A percentile compares a stretch with the other conserved stretches of the same genome.
phyloP scores from a whole-genome alignment of 805 yeast genomes.

The Candida suzukii region DNA sequence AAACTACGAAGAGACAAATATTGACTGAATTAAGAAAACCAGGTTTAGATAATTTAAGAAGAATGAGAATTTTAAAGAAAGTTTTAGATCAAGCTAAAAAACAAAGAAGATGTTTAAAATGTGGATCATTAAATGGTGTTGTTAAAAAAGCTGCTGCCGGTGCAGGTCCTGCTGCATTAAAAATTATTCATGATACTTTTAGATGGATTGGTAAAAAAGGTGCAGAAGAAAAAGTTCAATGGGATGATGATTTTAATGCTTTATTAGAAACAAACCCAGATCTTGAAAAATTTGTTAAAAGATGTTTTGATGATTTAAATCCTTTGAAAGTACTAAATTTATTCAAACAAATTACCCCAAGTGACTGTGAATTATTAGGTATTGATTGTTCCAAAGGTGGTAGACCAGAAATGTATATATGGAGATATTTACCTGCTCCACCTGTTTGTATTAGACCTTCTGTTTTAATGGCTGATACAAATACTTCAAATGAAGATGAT shows the following conservation, averaged over 20 bases:
- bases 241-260: conserved; percentile 82
- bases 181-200: conserved; percentile 92
- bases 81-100: conserved; percentile 91
- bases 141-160: conserved; percentile 94
- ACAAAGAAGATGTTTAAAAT: conserved; percentile 81
- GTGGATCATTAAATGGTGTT: conserved; percentile 91
- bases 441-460: conserved; percentile 99
- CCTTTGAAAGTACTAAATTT: conserved; percentile 84
- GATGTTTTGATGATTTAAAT: conserved; percentile 89
- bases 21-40: conserved; percentile 80
- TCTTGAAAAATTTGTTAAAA: conserved; percentile 73
- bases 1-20: conserved; percentile 60
- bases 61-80: conserved; percentile 82
- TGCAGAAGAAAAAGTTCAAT: conserved; percentile 73
- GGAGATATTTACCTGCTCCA: conserved; percentile 98
- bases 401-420: conserved; percentile 91
- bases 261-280: conserved; percentile 78
- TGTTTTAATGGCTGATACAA: conserved; percentile 81
- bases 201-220: conserved; percentile 91
- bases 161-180: conserved; percentile 87
- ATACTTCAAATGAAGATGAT: conserved; percentile 95
- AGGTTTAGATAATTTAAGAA: conserved; percentile 79
- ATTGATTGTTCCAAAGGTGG: conserved; percentile 83
- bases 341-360: conserved; percentile 78
- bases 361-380: conserved; percentile 90